Base-by-base conservation (phyloP, 225 moss, liverwort and hornwort genomes). In the Straminergon stramineum region DNA sequence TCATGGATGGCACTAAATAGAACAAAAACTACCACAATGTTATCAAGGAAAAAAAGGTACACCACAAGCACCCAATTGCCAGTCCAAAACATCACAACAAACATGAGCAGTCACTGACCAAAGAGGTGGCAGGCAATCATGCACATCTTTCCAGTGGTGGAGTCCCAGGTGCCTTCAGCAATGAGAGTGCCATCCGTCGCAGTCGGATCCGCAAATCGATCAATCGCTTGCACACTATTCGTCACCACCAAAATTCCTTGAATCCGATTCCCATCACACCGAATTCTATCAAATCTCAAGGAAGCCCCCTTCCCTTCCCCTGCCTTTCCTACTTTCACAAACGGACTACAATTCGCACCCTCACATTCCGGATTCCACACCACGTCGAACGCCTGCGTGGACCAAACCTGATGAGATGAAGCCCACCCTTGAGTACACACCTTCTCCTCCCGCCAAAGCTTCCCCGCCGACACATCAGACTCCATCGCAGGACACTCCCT, bases 131-230 rank as follows among this genome's bases (percentile, higher is more conserved):
- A 95, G 71, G 91, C 95, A 79, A 92, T 34, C 92, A 95, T 82
- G 90, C 95, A 95, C 89, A 95, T 90, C 90, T 91, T 90, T 56
- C 95, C 95, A 30, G 85, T 91, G 18, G 39, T 58, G 53, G 87
- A 39, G 74, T 95, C 87, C 95, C 95, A 95, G 9, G 89, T 88
- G 90, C 95, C 95, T 90, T 95, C 95, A 22, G 89, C 90, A 65
- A 92, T 85, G 62, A 95, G 95, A 34, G 86, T 88, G 41, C 93
- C 92, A 67, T 93, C 93, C 10, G 91, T 87, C 75, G 92, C 86
- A n/a, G 91, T 51, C 21, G 94, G 94, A 89, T 95, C 93, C 76
- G 86, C 91, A 89, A 87, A 94, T 41, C 91, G 91, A 85, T 93
- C 90, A 64, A 91, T 37, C 30, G 82, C 58, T 30, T 82, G 70